phyloP scores from a whole-genome alignment of 768 basidiomycete genomes.

The Lyophyllum decastes region DNA sequence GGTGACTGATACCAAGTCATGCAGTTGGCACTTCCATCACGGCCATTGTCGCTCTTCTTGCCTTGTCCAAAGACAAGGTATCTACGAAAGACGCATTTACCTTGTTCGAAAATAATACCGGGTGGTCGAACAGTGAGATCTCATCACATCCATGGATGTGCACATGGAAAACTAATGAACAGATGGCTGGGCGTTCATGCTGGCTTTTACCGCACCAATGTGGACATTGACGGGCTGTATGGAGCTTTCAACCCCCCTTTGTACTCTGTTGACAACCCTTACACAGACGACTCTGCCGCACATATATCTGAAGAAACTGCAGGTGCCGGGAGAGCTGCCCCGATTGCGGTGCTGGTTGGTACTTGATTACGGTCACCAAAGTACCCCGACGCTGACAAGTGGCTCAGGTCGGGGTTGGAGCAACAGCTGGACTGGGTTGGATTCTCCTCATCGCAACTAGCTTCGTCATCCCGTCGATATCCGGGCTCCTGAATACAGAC shows the following conservation, averaged over 20 bases:
- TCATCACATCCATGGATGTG: background rate
- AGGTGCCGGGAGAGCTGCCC: slow-evolving; percentile 63
- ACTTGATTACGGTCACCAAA: background rate
- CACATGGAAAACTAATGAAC: slow-evolving; percentile 3
- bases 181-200: slow-evolving; percentile 76
- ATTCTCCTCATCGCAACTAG: slow-evolving; percentile 65
- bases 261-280: slow-evolving; percentile 6
- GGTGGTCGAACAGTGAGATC: slow-evolving; percentile 60
- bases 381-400: background rate
- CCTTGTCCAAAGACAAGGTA: slow-evolving; percentile 56
- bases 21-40: slow-evolving; percentile 66
- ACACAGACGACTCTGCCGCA: slow-evolving; percentile 80
- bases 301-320: slow-evolving; percentile 76
- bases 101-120: slow-evolving; percentile 69
- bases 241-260: too few species aligned
- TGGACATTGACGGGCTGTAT: slow-evolving; percentile 79
- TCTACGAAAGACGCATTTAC: slow-evolving; percentile 71
- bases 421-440: slow-evolving; percentile 66
- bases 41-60: slow-evolving; percentile 60
- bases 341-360: slow-evolving; percentile 62
- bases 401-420: slow-evolving; percentile 44
- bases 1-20: slow-evolving; percentile 13
- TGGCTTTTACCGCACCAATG: slow-evolving; percentile 76
- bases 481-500: slow-evolving; percentile 44
- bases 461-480: slow-evolving; percentile 59